These are phyloP conservation scores for Leccinum griseonigrum DNA, from an alignment of 1,284 basidiomycete species.

Conservation along the genomic window DNA sequence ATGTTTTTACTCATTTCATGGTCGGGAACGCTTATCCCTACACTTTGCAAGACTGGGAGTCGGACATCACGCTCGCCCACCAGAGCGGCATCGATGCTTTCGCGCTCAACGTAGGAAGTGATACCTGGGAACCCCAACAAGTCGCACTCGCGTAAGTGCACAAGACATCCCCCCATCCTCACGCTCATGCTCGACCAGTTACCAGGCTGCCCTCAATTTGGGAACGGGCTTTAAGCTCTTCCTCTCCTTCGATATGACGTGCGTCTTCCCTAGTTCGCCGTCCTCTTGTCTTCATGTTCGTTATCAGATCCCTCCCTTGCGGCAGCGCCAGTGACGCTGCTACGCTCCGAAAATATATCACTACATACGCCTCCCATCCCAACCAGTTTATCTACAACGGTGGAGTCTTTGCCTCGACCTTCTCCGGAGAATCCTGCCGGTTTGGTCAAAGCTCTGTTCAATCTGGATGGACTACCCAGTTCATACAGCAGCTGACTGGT, in stretches of 20 bases:
- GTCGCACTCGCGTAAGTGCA: constrained; percentile 63
- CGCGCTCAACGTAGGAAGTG: constrained; percentile 63
- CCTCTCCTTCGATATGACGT: constrained; percentile 80
- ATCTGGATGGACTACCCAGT: constrained; percentile 60
- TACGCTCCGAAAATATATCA: constrained; percentile 59
- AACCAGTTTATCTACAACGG: constrained; percentile 62
- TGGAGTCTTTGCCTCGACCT: constrained; percentile 72
- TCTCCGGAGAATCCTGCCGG: constrained; percentile 72
- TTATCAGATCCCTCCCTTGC: constrained; percentile 55
- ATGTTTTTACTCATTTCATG: constrained; percentile 66
- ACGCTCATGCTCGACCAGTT: constrained; percentile 27
- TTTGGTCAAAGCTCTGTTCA: constrained; percentile 58
- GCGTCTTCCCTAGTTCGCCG: constrained; percentile 20
- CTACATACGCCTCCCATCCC: constrained; percentile 53
- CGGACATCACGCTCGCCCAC: constrained; percentile 57
- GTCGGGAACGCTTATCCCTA: constrained; percentile 70
- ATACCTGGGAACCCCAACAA: constrained; percentile 63
- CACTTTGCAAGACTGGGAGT: constrained; percentile 52
- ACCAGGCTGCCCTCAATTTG: constrained; percentile 53
- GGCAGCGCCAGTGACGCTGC: constrained; percentile 49
- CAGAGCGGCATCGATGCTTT: constrained; percentile 64
- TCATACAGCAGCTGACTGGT: constrained; percentile 46
- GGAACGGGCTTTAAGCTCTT: constrained; percentile 72
- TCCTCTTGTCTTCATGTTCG: constrained; percentile 2
- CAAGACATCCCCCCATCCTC: not conserved